Percentiles rank a stretch among this genome's conserved stretches.
Conservation (phyloP, 306 rosid genomes). For the Trifolium repens region DNA sequence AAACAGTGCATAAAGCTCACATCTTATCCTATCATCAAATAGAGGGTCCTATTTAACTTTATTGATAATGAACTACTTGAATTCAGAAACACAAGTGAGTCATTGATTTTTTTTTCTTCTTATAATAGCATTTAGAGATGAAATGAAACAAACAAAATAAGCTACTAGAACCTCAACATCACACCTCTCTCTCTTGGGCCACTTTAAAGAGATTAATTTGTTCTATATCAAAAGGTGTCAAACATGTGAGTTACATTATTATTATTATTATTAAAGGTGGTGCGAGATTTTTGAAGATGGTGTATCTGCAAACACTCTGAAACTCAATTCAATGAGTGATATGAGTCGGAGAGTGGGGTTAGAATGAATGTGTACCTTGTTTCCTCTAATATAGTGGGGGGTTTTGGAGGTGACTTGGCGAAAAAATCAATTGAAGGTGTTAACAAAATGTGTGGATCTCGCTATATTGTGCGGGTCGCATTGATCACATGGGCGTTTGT, state of each 20-base stretch:
- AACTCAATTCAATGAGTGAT: neutral
- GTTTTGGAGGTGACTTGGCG: neutral
- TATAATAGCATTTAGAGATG: neutral
- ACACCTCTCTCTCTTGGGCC: slow-evolving; percentile 27
- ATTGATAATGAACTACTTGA: slow-evolving; percentile 32
- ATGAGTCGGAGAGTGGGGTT: neutral
- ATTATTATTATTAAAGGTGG: neutral
- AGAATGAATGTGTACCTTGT: too few species aligned
- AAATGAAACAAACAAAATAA: slow-evolving; percentile 19
- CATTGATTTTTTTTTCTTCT: slow-evolving; percentile 8
- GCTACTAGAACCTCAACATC: slow-evolving; percentile 31
- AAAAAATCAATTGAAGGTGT: neutral
- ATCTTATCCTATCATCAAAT: slow-evolving; percentile 48
- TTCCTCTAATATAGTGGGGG: too few species aligned
- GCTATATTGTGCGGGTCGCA: neutral
- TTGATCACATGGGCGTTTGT: too few species aligned
- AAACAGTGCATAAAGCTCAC: slow-evolving; percentile 50
- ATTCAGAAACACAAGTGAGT: slow-evolving; percentile 24
- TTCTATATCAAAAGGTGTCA: neutral
- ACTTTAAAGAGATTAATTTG: slow-evolving; percentile 31
- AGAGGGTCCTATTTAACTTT: slow-evolving; percentile 39
- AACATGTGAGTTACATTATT: neutral
- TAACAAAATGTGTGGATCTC: neutral
- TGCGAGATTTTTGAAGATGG: neutral
- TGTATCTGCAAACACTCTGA: neutral